Percentiles rank a stretch among this genome's conserved stretches.
Evolutionary conservation across 2,329 filamentous ascomycete species (phyloP).

Genomic region (Aspergillus oerlinghausenensis): DNA sequence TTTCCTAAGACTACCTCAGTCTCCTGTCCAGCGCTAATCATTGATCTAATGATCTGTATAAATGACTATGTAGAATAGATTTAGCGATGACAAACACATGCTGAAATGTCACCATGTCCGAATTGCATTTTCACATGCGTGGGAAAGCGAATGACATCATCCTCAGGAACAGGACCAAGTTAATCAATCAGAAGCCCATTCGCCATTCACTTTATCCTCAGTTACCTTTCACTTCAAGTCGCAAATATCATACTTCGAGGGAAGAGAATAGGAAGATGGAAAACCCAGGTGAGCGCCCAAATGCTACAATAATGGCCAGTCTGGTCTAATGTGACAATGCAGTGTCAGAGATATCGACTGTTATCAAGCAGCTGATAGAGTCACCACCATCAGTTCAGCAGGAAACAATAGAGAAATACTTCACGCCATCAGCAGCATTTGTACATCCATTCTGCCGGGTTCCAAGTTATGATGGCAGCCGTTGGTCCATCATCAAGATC

Average conservation of each 20-base stretch:
- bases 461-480: conserved; percentile 55
- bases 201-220: neutral
- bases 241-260: neutral
- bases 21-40: neutral
- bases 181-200: neutral
- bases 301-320: neutral
- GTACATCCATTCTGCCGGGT: conserved; percentile 75
- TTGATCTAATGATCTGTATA: neutral
- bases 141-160: neutral
- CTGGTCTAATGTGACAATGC: neutral
- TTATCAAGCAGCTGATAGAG: conserved; percentile 67
- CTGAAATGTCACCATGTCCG: neutral
- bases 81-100: neutral
- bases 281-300: conserved; percentile 13
- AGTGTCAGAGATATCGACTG: conserved; percentile 56
- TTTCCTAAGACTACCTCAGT: neutral
- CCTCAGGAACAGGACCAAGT: neutral
- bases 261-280: conserved; percentile 12
- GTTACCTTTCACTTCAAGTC: neutral
- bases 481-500: conserved; percentile 63
- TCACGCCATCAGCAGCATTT: conserved; percentile 67
- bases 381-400: conserved; percentile 63
- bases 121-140: neutral
- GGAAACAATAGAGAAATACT: conserved; percentile 65
- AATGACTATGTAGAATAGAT: neutral